These are phyloP conservation scores for Singerocomus inundabilis DNA, from an alignment of 1,284 basidiomycete species.

Conservation along the genomic window DNA sequence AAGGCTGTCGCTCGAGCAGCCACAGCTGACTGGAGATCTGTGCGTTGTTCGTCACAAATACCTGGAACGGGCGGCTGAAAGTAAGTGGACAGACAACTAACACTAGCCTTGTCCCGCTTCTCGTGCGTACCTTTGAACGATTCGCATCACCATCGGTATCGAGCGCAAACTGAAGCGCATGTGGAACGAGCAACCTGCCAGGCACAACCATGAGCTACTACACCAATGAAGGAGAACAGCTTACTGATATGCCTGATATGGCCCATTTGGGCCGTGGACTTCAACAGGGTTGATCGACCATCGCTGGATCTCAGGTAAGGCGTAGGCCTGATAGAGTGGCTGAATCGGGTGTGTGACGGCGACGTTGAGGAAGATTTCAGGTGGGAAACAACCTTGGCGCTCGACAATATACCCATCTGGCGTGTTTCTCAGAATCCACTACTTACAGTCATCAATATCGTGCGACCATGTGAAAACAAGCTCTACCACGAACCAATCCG, in stretches of 20 bases:
- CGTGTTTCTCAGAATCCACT: constrained; percentile 9
- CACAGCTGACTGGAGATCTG: constrained; percentile 5
- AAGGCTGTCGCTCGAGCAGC: background rate
- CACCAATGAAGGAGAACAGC: background rate
- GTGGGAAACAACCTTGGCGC: background rate
- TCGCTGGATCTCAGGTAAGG: background rate
- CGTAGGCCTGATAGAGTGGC: background rate
- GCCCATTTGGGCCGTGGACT: background rate
- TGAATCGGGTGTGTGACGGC: background rate
- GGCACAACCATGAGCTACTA: background rate
- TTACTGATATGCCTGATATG: constrained; percentile 1
- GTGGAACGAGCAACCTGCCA: background rate
- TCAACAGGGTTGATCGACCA: constrained; percentile 9
- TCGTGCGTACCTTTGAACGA: background rate
- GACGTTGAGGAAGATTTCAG: background rate
- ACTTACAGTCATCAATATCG: background rate
- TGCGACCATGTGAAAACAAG: background rate
- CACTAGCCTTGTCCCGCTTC: too few relatives aligned
- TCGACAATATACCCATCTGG: constrained; percentile 6
- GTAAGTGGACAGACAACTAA: background rate
- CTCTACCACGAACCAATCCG: background rate
- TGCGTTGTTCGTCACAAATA: background rate
- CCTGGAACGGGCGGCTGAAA: background rate
- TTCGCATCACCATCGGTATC: background rate
- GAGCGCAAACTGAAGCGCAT: constrained; percentile 1